These are phyloP conservation scores for Nicotiana paniculata DNA, from an alignment of 257 asterid genomes.

Conservation along the genomic window DNA sequence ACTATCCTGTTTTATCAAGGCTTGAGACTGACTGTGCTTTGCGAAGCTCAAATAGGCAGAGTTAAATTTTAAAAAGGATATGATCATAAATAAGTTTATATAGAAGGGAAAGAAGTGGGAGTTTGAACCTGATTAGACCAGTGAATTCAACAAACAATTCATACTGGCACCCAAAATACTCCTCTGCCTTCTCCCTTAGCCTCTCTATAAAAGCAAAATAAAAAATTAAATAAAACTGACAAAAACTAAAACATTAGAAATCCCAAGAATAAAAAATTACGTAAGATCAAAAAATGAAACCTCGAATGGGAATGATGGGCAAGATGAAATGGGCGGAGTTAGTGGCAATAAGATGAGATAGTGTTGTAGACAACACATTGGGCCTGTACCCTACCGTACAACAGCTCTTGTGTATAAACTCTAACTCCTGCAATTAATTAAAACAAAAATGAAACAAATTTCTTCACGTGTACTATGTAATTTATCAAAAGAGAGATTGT, in stretches of 20 bases:
- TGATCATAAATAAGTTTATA: not conserved
- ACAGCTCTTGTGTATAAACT: slow-evolving; percentile 84
- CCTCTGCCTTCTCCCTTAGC: slow-evolving; percentile 80
- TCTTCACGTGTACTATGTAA: not conserved
- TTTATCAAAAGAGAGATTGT: not conserved
- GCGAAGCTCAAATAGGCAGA: not conserved
- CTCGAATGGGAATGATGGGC: slow-evolving; percentile 79
- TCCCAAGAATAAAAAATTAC: not conserved
- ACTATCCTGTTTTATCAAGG: not conserved
- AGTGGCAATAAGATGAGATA: slow-evolving; percentile 79
- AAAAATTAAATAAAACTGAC: not conserved
- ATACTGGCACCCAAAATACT: slow-evolving; percentile 64
- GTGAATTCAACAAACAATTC: slow-evolving; percentile 88
- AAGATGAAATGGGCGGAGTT: slow-evolving; percentile 68
- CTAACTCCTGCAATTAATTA: slow-evolving; percentile 48
- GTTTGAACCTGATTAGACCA: slow-evolving; percentile 66
- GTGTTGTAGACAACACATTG: slow-evolving; percentile 87
- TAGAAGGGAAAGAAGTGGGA: not conserved
- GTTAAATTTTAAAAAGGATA: not conserved
- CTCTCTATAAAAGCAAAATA: slow-evolving; percentile 32
- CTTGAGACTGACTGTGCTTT: not conserved
- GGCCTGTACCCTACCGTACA: slow-evolving; percentile 87
- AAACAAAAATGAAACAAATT: not conserved
- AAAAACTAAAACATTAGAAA: not conserved
- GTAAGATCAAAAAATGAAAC: slow-evolving; percentile 18